A percentile compares a stretch with the other conserved stretches of the same genome.
Evolutionary conservation across 805 yeast species (phyloP).

Genomic region (Kuraishia piskuri): DNA sequence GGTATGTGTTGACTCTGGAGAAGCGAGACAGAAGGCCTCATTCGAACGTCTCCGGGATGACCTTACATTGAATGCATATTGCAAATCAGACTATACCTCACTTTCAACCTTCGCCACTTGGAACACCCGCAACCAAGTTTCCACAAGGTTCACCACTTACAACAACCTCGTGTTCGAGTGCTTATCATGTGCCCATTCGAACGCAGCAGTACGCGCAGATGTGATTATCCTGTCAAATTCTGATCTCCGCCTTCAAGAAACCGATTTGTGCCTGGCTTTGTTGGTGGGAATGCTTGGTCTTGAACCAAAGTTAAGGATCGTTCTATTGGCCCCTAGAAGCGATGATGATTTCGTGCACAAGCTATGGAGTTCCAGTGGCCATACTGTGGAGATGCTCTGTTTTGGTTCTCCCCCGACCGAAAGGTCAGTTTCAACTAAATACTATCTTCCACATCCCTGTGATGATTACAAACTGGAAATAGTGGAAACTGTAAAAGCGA

Average conservation of each 20-base stretch:
- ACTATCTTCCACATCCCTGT: not conserved
- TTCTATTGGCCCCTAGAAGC: not conserved
- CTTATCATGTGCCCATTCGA: not conserved
- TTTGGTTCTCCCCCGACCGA: not conserved
- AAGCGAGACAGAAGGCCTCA: not conserved
- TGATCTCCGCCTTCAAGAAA: not conserved
- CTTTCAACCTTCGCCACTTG: not conserved
- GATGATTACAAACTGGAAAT: not conserved
- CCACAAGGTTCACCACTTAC: not conserved
- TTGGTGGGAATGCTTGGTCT: not conserved
- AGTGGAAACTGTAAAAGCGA: not conserved
- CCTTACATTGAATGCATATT: not conserved
- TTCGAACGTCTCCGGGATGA: not conserved
- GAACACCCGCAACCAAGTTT: not conserved
- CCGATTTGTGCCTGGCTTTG: not conserved
- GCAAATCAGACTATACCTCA: not conserved
- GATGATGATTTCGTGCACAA: not conserved
- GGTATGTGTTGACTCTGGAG: not conserved
- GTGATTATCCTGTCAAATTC: not conserved
- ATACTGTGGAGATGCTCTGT: not conserved
- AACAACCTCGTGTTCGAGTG: not conserved
- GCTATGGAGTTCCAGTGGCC: not conserved
- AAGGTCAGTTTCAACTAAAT: not conserved
- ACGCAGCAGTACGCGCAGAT: not conserved
- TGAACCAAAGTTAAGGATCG: not conserved